These are phyloP conservation scores for Clathrospora elynae DNA, from an alignment of 2,329 filamentous ascomycete genomes.

Conservation along the genomic window DNA sequence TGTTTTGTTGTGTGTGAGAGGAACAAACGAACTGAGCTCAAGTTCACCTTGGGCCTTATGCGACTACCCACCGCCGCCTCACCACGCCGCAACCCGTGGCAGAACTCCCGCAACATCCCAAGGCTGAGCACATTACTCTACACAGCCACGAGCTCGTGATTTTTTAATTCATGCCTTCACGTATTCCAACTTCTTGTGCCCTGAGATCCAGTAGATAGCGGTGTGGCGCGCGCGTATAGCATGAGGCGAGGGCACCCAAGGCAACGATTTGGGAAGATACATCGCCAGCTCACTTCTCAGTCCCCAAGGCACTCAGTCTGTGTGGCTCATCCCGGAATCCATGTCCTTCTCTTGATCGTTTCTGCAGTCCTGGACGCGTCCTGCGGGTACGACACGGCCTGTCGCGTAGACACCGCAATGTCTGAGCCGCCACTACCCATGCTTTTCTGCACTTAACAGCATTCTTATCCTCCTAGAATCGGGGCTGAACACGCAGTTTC, in stretches of 20 bases:
- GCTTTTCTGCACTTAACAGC: too few relatives aligned
- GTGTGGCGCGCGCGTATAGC: constrained; percentile 4
- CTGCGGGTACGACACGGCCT: too few relatives aligned
- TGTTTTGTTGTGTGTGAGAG: neutral
- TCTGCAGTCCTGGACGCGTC: too few relatives aligned
- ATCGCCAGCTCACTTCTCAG: neutral
- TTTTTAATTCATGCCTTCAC: constrained; percentile 4
- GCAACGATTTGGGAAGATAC: neutral
- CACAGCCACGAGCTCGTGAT: neutral
- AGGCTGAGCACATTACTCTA: neutral
- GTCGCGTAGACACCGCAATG: too few relatives aligned
- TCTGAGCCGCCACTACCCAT: too few relatives aligned
- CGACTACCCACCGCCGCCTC: neutral
- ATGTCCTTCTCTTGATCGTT: constrained; percentile 2
- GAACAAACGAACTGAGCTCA: constrained; percentile 6
- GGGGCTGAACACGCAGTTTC: too few relatives aligned
- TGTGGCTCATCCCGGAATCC: neutral
- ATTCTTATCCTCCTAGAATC: too few relatives aligned
- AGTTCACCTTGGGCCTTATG: constrained; percentile 6
- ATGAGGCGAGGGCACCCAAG: constrained; percentile 3
- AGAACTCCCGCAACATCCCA: neutral
- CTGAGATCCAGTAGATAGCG: neutral
- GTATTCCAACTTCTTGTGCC: neutral
- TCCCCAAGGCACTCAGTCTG: neutral
- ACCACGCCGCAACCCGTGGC: constrained; percentile 6